Evolutionary conservation across 2,329 filamentous ascomycete genomes (phyloP).

Genomic region (Phaeophleospora eucalypticola): DNA sequence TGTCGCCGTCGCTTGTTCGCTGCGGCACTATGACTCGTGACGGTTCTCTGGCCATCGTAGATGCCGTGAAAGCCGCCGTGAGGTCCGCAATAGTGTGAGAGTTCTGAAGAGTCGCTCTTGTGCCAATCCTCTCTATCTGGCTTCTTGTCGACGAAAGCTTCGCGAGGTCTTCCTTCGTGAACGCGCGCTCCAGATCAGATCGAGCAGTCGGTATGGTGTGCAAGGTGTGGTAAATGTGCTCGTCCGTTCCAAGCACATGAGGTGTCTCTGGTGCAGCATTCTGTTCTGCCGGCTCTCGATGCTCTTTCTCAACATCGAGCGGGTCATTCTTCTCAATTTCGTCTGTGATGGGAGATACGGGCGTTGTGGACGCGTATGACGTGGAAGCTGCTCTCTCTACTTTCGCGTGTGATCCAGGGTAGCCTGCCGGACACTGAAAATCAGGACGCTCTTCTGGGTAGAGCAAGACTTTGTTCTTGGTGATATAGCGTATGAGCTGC

Average conservation of each 20-base stretch:
- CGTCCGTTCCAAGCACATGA: constrained; percentile 2
- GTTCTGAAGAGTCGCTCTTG: constrained; percentile 34
- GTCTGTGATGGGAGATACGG: neutral
- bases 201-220: constrained; percentile 15
- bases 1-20: constrained; percentile 47
- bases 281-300: constrained; percentile 18
- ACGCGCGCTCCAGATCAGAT: constrained; percentile 7
- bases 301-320: constrained; percentile 1
- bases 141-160: constrained; percentile 18
- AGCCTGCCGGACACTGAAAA: constrained; percentile 50
- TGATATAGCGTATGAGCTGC: constrained; percentile 54
- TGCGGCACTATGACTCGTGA: constrained; percentile 44
- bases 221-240: constrained; percentile 1
- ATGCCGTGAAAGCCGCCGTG: constrained; percentile 35
- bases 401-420: neutral
- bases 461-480: constrained; percentile 50
- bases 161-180: constrained; percentile 19
- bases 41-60: constrained; percentile 34
- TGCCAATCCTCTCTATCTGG: constrained; percentile 32
- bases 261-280: constrained; percentile 4
- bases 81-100: constrained; percentile 39
- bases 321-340: too few relatives aligned
- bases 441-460: constrained; percentile 58
- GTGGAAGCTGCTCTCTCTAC: neutral
- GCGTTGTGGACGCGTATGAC: neutral